These are phyloP conservation scores for Lactarius vividus DNA, from an alignment of 768 basidiomycete species.

Conservation along the genomic window DNA sequence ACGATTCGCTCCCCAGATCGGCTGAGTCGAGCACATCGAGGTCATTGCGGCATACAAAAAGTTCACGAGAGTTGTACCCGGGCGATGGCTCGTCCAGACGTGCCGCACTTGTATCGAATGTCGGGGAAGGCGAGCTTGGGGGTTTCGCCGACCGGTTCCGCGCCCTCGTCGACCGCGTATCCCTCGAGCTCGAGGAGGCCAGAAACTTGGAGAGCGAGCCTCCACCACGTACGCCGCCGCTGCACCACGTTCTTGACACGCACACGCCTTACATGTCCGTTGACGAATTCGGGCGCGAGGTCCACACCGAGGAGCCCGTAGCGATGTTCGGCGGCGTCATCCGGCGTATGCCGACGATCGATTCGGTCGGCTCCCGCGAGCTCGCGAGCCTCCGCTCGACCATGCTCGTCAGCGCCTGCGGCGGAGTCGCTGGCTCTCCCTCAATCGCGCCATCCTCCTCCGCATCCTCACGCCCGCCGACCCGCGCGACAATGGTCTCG, in stretches of 20 bases:
- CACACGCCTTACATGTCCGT: constrained; percentile 38
- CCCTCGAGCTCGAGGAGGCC: constrained; percentile 52
- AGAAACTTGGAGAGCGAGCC: constrained; percentile 35
- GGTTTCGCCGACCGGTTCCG: constrained; percentile 52
- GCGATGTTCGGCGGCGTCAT: constrained; percentile 62
- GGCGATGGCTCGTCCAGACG: constrained; percentile 1
- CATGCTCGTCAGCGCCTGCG: constrained; percentile 5
- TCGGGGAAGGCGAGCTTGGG: constrained; percentile 39
- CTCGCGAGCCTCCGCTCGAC: constrained; percentile 32
- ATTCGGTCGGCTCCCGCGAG: constrained; percentile 71
- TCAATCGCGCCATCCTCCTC: constrained; percentile 11
- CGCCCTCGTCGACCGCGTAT: constrained; percentile 48
- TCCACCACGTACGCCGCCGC: constrained; percentile 6
- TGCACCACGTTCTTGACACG: constrained; percentile 26
- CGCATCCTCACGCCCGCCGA: constrained; percentile 24
- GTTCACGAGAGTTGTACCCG: constrained; percentile 2
- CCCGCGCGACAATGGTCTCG: constrained; percentile 22
- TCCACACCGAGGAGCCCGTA: constrained; percentile 49
- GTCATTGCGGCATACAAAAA: constrained; percentile 13
- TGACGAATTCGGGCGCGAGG: constrained; percentile 40
- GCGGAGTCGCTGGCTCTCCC: not conserved
- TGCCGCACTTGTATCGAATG: not conserved
- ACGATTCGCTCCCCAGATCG: constrained; percentile 10
- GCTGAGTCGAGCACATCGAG: constrained; percentile 6
- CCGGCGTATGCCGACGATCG: constrained; percentile 78